phyloP scores from a whole-genome alignment of 2,329 filamentous ascomycete species.

The Polychaeton citri region DNA sequence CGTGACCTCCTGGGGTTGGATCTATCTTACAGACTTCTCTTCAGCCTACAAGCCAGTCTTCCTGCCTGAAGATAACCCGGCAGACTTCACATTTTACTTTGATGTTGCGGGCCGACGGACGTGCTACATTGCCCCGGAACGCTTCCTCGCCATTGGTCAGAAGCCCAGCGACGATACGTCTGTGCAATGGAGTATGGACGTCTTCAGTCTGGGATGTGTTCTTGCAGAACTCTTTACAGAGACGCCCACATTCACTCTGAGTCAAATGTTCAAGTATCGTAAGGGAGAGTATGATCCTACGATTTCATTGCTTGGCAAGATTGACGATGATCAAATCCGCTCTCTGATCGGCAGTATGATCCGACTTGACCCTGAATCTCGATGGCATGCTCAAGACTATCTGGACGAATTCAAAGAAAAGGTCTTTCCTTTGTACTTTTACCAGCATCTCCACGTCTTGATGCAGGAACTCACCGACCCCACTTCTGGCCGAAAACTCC shows the following conservation, averaged over 20 bases:
- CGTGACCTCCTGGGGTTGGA: conserved; percentile 98
- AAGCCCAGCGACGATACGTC: conserved; percentile 37
- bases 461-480: conserved; percentile 94
- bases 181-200: conserved; percentile 80
- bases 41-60: conserved; percentile 89
- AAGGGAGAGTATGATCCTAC: conserved; percentile 84
- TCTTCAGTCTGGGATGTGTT: conserved; percentile 93
- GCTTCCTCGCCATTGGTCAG: conserved; percentile 59
- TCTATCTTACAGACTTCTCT: conserved; percentile 95
- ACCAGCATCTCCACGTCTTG: conserved; percentile 93
- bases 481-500: conserved; percentile 60
- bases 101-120: conserved; percentile 56
- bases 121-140: conserved; percentile 88
- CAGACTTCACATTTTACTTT: conserved; percentile 96
- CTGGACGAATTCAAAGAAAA: conserved; percentile 83
- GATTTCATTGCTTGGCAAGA: conserved; percentile 66
- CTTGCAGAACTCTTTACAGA: conserved; percentile 95
- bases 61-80: conserved; percentile 90
- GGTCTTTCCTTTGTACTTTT: conserved; percentile 93
- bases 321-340: conserved; percentile 74
- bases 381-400: conserved; percentile 89
- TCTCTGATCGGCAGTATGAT: conserved; percentile 95
- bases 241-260: conserved; percentile 91
- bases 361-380: conserved; percentile 77
- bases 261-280: conserved; percentile 88